phyloP scores from a whole-genome alignment of 805 yeast species.

The Ogataea haglerorum region DNA sequence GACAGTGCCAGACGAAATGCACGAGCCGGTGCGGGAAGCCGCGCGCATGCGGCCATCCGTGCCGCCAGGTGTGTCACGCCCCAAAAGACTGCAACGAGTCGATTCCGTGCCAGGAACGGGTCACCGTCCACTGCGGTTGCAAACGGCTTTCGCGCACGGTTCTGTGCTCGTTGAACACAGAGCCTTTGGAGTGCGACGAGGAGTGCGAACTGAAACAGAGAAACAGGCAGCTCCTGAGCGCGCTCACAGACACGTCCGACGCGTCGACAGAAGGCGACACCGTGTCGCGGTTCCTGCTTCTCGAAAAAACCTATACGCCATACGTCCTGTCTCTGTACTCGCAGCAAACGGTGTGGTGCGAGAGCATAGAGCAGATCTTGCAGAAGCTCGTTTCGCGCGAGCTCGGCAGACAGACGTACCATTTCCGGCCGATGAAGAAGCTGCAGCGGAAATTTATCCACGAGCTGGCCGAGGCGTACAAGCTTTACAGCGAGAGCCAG shows the following conservation, averaged over 20 bases:
- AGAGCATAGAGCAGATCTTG: conserved; percentile 53
- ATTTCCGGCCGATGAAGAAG: conserved; percentile 71
- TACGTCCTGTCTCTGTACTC: conserved; percentile 44
- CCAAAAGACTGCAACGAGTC: conserved; percentile 49
- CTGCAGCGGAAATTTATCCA: conserved; percentile 72
- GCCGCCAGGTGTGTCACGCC: conserved; percentile 64
- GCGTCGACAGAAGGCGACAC: conserved; percentile 15
- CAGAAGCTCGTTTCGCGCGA: conserved; percentile 45
- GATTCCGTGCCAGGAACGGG: conserved; percentile 47
- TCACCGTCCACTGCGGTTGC: conserved; percentile 59
- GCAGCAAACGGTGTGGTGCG: conserved; percentile 67
- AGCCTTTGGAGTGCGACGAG: conserved; percentile 61
- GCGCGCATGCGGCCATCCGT: conserved; percentile 66
- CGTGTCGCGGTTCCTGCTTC: conserved; percentile 21
- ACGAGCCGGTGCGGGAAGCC: conserved; percentile 52
- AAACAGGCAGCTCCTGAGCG: conserved; percentile 58
- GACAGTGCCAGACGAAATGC: conserved; percentile 61
- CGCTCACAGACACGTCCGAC: conserved; percentile 38
- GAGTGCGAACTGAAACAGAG: conserved; percentile 62
- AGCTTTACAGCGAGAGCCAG: conserved; percentile 66
- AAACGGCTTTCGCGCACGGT: conserved; percentile 48
- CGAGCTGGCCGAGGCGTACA: conserved; percentile 57
- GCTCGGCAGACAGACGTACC: conserved; percentile 38
- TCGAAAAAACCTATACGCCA: conserved; percentile 42
- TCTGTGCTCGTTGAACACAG: conserved; percentile 45